Percentiles rank a stretch among this genome's conserved stretches.
These are phyloP conservation scores for Alternaria angustiovoidea DNA, from an alignment of 2,329 filamentous ascomycete species.

Conservation along the genomic window DNA sequence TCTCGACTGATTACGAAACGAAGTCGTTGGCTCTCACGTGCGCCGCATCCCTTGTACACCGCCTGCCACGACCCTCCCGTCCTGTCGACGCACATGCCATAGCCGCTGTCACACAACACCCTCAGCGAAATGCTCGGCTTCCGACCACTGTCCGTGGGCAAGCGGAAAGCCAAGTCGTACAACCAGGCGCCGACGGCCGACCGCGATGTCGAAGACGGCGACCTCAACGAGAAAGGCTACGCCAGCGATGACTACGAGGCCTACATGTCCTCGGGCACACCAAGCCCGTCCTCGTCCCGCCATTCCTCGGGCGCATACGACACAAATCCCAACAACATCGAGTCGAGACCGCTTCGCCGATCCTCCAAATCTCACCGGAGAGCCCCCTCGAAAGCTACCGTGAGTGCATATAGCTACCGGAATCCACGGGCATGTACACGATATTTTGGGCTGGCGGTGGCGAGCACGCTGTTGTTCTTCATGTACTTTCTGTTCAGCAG, in stretches of 20 bases:
- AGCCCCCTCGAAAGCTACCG: conserved; percentile 35
- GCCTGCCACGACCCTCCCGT: not conserved
- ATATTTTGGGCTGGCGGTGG: conserved; percentile 77
- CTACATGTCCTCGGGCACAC: conserved; percentile 50
- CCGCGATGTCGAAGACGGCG: conserved; percentile 44
- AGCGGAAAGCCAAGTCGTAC: conserved; percentile 48
- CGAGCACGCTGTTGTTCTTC: conserved; percentile 75
- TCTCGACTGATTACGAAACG: not conserved
- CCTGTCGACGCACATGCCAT: conserved; percentile 10
- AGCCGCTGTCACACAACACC: not conserved
- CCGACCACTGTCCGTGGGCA: conserved; percentile 47
- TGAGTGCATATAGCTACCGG: conserved; percentile 62
- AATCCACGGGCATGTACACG: conserved; percentile 77
- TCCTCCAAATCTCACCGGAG: conserved; percentile 23
- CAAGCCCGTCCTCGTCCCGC: conserved; percentile 63
- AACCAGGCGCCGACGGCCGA: conserved; percentile 38
- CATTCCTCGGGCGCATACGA: conserved; percentile 47
- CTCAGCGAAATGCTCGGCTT: conserved; percentile 45
- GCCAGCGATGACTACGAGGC: conserved; percentile 46
- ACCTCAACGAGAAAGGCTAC: conserved; percentile 52
- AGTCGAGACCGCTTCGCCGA: conserved; percentile 29
- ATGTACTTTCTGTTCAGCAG: conserved; percentile 77
- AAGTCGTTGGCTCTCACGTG: not conserved
- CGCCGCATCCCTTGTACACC: not conserved
- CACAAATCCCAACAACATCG: conserved; percentile 42